Evolutionary conservation across 257 asterid species (phyloP).

Genomic region (Apocynum venetum): DNA sequence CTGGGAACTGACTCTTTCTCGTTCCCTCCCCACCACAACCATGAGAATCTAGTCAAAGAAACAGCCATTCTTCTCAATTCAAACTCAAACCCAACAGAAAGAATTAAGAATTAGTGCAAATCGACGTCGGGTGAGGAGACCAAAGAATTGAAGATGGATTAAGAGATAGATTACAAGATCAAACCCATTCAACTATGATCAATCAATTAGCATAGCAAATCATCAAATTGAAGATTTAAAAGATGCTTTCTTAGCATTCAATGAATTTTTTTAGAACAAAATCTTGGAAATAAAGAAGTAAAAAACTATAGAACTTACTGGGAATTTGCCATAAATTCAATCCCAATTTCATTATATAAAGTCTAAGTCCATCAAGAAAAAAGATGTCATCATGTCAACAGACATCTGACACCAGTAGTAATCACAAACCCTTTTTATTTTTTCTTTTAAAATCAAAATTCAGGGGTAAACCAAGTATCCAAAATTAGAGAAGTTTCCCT

Average conservation of each 20-base stretch:
- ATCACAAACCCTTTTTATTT: not conserved
- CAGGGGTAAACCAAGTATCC: not conserved
- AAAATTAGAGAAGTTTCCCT: not conserved
- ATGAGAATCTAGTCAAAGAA: conserved; percentile 59
- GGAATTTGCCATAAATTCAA: not conserved
- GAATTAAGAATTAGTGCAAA: conserved; percentile 18
- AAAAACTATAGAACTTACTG: not conserved
- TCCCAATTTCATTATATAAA: not conserved
- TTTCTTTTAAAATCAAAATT: not conserved
- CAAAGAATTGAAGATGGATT: conserved; percentile 9
- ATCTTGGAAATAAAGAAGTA: not conserved
- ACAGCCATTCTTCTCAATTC: conserved; percentile 27
- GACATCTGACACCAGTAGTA: not conserved
- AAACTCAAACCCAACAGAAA: conserved; percentile 1
- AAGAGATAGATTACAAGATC: not conserved
- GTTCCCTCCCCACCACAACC: conserved; percentile 74
- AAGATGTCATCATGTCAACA: conserved; percentile 14
- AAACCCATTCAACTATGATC: conserved; percentile 9
- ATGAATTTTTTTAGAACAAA: not conserved
- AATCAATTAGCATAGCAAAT: conserved; percentile 3
- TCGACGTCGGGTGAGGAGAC: not conserved
- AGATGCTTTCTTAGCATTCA: not conserved
- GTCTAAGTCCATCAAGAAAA: not conserved
- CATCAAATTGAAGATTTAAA: conserved; percentile 11
- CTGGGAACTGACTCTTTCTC: conserved; percentile 64